These are phyloP conservation scores for Umbelopsis isabellina DNA, from an alignment of 192 early-diverging fungal species.

Conservation along the genomic window DNA sequence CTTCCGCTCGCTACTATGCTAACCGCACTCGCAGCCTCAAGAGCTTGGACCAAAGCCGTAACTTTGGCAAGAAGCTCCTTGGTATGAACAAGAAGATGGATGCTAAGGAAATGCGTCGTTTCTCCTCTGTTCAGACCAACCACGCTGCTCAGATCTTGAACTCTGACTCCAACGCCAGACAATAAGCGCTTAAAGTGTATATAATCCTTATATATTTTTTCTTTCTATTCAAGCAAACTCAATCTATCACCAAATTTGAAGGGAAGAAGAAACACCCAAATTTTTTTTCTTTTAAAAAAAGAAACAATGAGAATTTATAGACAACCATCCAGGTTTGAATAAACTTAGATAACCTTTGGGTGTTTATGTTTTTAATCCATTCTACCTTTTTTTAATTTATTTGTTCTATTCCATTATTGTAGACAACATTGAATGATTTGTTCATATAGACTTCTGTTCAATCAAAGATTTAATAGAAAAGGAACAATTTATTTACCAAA, in stretches of 20 bases:
- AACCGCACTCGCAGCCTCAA: slow-evolving; percentile 33
- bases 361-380: no score
- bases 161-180: slow-evolving; percentile 10
- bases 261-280: not conserved
- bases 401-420: no score
- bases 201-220: slow-evolving; percentile 20
- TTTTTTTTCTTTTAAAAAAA: no score
- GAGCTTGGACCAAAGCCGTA: slow-evolving; percentile 33
- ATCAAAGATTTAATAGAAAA: no score
- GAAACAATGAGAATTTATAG: no score
- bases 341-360: no score
- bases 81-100: slow-evolving; percentile 66
- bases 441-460: no score
- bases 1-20: slow-evolving; percentile 41
- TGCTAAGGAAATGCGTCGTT: slow-evolving; percentile 70
- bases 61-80: slow-evolving; percentile 37
- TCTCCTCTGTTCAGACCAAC: slow-evolving; percentile 66
- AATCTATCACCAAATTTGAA: not conserved
- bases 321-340: no score
- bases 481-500: no score
- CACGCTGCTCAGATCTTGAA: slow-evolving; percentile 39
- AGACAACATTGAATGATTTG: no score
- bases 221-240: slow-evolving; percentile 17
- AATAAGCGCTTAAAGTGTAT: slow-evolving; percentile 24
- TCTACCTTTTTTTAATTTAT: no score